Evolutionary conservation across 257 asterid species (phyloP), one percentile per base, ranked within the genome.

Genomic region (Jacaranda copaia): DNA sequence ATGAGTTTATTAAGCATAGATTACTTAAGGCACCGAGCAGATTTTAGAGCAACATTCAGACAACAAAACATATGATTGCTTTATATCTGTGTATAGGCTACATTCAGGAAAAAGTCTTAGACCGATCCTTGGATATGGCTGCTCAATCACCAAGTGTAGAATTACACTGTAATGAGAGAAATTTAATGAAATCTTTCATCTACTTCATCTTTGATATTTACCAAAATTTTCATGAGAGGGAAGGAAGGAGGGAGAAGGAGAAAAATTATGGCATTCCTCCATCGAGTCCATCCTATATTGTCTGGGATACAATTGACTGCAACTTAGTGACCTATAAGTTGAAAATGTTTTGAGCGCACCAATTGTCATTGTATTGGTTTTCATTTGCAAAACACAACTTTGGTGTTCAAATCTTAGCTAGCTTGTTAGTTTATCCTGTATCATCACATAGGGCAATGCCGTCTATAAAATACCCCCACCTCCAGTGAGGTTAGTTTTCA

Each of bases 301-400:
- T 49, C 36, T 48, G 68, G 38, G 32, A 78, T 58, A 70, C 68
- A 56, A 70, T 77, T 49, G 68, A 46, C 72, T 42, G 61, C 73
- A 77, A 48, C 74, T 49, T 36, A 38, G 8, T 57, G 40, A 6
- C 57, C 25, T 68, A 25, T 39, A 11, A 68, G 52, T 70, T 57
- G 15, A 69, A 64, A 9, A 42, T 11, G 53, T 2, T 38, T 68
- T 57, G 46, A 58, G 75, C 53, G 38, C 71, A 56, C 60, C 35
- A 64, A 14, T 55, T 61, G 40, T 81, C 58, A 74, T 40, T 18
- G n/a, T n/a, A n/a, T n/a, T n/a, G n/a, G n/a, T n/a, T n/a, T n/a
- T n/a, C n/a, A n/a, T n/a, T n/a, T n/a, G n/a, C n/a, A n/a, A n/a
- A n/a, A n/a, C n/a, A n/a, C n/a, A n/a, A n/a, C n/a, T n/a, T n/a